These are phyloP conservation scores for Eremothecium cymbalariae DNA, from an alignment of 1,139 yeast genomes.

Conservation along the genomic window DNA sequence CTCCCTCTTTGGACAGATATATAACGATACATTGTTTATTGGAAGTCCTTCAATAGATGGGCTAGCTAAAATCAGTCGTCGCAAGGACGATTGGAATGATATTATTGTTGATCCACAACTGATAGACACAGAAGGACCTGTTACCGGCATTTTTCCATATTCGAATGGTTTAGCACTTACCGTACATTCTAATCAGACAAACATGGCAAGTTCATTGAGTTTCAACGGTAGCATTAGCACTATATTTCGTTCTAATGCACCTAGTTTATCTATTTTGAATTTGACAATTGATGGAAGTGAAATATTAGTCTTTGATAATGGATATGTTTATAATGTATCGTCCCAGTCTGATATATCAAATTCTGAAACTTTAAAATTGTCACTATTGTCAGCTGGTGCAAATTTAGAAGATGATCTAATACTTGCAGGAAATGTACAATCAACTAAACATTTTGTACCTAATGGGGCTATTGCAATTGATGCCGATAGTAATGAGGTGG, in stretches of 20 bases:
- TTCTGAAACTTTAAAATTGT: constrained; percentile 24
- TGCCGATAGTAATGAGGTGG: constrained; percentile 8
- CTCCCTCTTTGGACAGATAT: constrained; percentile 23
- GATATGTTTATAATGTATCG: constrained; percentile 22
- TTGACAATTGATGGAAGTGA: constrained; percentile 24
- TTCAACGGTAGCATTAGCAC: constrained; percentile 30
- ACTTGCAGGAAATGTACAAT: constrained; percentile 33
- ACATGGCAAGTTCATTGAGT: constrained; percentile 12
- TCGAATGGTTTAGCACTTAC: constrained; percentile 21
- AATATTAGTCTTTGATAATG: constrained; percentile 20
- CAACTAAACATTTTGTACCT: constrained; percentile 12
- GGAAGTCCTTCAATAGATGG: constrained; percentile 24
- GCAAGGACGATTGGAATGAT: constrained; percentile 8
- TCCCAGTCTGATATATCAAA: constrained; percentile 14
- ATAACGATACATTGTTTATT: constrained; percentile 17
- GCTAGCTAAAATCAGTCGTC: constrained; percentile 16
- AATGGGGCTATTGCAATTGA: constrained; percentile 16
- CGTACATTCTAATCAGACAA: constrained; percentile 16
- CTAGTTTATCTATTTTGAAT: constrained; percentile 16
- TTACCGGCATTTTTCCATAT: constrained; percentile 15
- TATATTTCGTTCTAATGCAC: constrained; percentile 15
- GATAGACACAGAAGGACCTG: constrained; percentile 14
- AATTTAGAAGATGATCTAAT: constrained; percentile 26
- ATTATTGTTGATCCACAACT: constrained; percentile 12
- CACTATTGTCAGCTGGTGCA: constrained; percentile 27